phyloP scores from a whole-genome alignment of 306 rosid genomes.

The Trifolium subterraneum region DNA sequence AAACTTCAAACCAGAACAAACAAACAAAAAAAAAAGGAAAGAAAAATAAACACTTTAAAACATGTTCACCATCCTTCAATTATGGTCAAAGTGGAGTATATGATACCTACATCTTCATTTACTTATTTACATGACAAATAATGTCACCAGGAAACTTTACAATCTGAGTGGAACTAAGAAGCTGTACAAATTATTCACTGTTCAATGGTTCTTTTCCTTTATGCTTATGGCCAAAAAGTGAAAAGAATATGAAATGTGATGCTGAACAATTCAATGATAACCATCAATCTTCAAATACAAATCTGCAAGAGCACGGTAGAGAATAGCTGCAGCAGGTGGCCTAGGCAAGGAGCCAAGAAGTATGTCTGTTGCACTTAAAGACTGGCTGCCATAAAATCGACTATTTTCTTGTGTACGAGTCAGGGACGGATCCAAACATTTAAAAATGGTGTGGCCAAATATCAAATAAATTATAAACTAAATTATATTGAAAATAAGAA shows the following conservation, averaged over 20 bases:
- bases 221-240: constrained; percentile 1
- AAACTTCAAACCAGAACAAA: not conserved
- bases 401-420: constrained; percentile 68
- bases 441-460: too few species aligned
- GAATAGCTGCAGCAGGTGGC: constrained; percentile 91
- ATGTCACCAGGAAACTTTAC: constrained; percentile 51
- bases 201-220: constrained; percentile 27
- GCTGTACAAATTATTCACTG: constrained; percentile 42
- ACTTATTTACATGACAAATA: constrained; percentile 55
- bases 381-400: constrained; percentile 85
- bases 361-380: constrained; percentile 70
- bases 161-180: constrained; percentile 41
- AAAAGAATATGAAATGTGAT: constrained; percentile 19
- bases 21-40: too few species aligned
- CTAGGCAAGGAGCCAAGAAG: constrained; percentile 87
- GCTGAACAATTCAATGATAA: constrained; percentile 36
- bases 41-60: not conserved
- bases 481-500: too few species aligned
- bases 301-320: constrained; percentile 77
- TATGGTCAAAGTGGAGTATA: constrained; percentile 5
- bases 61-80: constrained; percentile 18
- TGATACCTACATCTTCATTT: constrained; percentile 2
- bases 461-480: too few species aligned
- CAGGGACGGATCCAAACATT: too few species aligned
- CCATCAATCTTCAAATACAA: constrained; percentile 63